Base-by-base conservation (phyloP, 2,329 filamentous ascomycete genomes). In the Epichloe festucae region DNA sequence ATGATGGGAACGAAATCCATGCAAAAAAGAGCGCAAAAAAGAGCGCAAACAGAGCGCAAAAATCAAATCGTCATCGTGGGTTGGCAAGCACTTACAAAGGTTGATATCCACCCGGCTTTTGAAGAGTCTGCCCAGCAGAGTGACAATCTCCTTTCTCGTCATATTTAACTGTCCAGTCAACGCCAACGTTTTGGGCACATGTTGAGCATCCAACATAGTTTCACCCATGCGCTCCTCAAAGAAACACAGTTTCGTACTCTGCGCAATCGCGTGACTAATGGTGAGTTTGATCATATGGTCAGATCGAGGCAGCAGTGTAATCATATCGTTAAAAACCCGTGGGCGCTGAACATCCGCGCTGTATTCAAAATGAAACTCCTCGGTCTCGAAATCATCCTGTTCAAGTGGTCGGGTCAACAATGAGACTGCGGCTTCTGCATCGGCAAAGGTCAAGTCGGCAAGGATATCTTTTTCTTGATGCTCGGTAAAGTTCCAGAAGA, bases 271-370 rank as follows among this genome's bases (percentile, higher is more conserved):
- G 65, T 98, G 93, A 66, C 87, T 94, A 73, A 98, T 98, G 36
- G 91, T 89, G 15, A 98, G 76, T 70, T 97, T 97, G 65, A 97
- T 95, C 91, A 98, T 97, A 70, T 98, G 93, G 70, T 98, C 93
- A 31, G 77, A 80, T 40, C 88, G 84, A 54, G 89, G 94, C 56
- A 94, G 78, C 44, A 98, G 73, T 0, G 93, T 98, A 61, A 98
- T 97, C 93, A 98, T 98, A 67, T 98, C 93, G 69, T 98, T 97
- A 72, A 94, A 98, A 34, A 98, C 87, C 52, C 93, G 81, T 4
- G 93, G 93, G 48, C 90, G 81, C 55, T 89, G 85, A 36, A 93
- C 89, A 53, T 88, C 78, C 1, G 82, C 78, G 60, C 88, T 95
- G 72, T 98, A 98, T 67, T 97, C 90, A 64, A 98, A 98, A 64